Evolutionary conservation across 371 early-diverging fungal genomes (phyloP).

Genomic region (Nematocida displodere): DNA sequence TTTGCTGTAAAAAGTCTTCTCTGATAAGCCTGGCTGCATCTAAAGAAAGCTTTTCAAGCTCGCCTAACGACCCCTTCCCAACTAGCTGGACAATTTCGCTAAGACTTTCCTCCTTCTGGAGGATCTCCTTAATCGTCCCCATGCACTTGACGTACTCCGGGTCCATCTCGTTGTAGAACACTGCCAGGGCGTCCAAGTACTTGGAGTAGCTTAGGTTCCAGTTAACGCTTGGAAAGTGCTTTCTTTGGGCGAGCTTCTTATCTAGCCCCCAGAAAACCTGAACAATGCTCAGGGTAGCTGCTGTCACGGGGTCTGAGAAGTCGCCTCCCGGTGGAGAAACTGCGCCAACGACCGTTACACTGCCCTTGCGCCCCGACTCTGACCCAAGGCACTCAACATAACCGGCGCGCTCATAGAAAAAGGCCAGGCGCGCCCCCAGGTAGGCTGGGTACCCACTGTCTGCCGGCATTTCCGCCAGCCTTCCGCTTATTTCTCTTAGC

Average conservation of each 20-base stretch:
- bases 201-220: conserved; percentile 97
- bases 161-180: conserved; percentile 84
- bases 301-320: conserved; percentile 98
- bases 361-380: conserved; percentile 77
- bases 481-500: conserved; percentile 97
- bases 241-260: conserved; percentile 99
- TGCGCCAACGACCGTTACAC: conserved; percentile 96
- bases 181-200: conserved; percentile 88
- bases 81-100: conserved; percentile 99
- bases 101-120: conserved; percentile 95
- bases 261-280: conserved; percentile 99
- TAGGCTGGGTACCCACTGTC: conserved; percentile 99
- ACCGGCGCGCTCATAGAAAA: conserved; percentile 99
- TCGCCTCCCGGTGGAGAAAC: conserved; percentile 99
- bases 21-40: conserved; percentile 94
- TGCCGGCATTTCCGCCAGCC: conserved; percentile 99
- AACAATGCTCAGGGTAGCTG: conserved; percentile 94
- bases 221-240: conserved; percentile 99
- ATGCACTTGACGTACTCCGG: conserved; percentile 82
- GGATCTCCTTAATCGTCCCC: conserved; percentile 87
- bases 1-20: conserved; percentile 99
- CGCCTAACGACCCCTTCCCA: conserved; percentile 92
- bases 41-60: conserved; percentile 93
- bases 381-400: conserved; percentile 87
- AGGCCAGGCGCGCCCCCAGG: conserved; percentile 93